Percentiles rank a stretch among this genome's conserved stretches.
Evolutionary conservation across 192 early-diverging fungal species (phyloP).

Genomic region (Thoreauomyces humboldtii): DNA sequence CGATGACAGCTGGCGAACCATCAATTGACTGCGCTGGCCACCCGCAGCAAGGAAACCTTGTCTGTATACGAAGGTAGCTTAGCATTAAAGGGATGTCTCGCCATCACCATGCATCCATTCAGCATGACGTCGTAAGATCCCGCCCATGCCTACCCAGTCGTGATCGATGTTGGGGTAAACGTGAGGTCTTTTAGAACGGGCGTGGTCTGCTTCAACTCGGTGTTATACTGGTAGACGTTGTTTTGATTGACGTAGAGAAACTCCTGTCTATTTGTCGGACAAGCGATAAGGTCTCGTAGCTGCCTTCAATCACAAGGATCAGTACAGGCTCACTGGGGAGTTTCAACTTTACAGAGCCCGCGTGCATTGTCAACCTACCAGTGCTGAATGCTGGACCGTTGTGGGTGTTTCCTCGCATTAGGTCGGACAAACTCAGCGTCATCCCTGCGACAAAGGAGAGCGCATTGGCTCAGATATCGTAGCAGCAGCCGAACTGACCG

Average conservation of each 20-base stretch:
- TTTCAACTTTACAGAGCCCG: slow-evolving; percentile 1
- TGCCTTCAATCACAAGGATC: slow-evolving; percentile 69
- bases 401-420: slow-evolving; percentile 64
- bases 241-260: slow-evolving; percentile 78
- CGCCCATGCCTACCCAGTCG: slow-evolving; percentile 63
- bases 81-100: not conserved
- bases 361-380: slow-evolving; percentile 54
- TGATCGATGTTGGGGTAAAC: slow-evolving; percentile 77
- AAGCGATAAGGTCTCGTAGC: slow-evolving; percentile 82
- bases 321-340: not conserved
- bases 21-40: slow-evolving; percentile 85
- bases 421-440: slow-evolving; percentile 73
- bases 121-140: too few relatives aligned
- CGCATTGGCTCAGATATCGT: not conserved
- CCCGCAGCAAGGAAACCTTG: slow-evolving; percentile 86
- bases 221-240: slow-evolving; percentile 63
- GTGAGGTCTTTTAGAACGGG: slow-evolving; percentile 69
- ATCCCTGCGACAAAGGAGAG: slow-evolving; percentile 37
- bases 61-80: slow-evolving; percentile 2
- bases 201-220: slow-evolving; percentile 52
- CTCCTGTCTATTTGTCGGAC: slow-evolving; percentile 68
- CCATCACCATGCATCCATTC: not conserved
- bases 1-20: slow-evolving; percentile 61
- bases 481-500: not conserved
- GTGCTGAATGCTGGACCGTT: slow-evolving; percentile 87